These are phyloP conservation scores for Pachysolen tannophilus DNA, from an alignment of 805 yeast species.

Conservation along the genomic window DNA sequence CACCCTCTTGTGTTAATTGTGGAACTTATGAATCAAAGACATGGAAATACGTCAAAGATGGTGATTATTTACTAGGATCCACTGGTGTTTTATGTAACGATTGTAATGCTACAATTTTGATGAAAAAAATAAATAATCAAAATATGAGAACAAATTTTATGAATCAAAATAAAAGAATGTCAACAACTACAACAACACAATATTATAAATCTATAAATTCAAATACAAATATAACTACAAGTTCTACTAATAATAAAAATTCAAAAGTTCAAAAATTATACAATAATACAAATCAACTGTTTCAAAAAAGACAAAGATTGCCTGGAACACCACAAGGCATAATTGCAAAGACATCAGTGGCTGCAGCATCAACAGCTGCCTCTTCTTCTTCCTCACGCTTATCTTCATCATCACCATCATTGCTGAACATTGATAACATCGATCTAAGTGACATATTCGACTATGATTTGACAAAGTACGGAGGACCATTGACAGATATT, in stretches of 20 bases:
- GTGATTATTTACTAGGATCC: constrained; percentile 1
- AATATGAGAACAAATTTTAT: no score
- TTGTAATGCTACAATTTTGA: constrained; percentile 7
- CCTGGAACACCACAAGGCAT: no score
- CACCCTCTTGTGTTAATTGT: constrained; percentile 7
- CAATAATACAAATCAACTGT: no score
- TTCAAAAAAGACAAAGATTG: no score
- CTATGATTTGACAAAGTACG: constrained; percentile 16
- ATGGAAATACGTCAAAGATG: constrained; percentile 8
- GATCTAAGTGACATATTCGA: constrained; percentile 7
- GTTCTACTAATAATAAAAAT: no score
- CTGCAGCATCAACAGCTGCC: no score
- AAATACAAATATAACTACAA: no score
- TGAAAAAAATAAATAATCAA: no score
- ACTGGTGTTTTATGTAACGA: constrained; percentile 8
- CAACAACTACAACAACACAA: not conserved
- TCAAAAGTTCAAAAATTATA: no score
- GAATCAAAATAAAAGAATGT: no score
- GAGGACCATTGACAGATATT: constrained; percentile 40
- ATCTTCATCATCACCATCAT: constrained; percentile 3
- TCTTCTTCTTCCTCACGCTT: no score
- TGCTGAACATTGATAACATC: constrained; percentile 1
- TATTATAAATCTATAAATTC: not conserved
- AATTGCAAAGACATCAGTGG: no score
- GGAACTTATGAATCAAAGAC: constrained; percentile 7